phyloP scores from a whole-genome alignment of 2,329 filamentous ascomycete species.

The Penicillium sp. region DNA sequence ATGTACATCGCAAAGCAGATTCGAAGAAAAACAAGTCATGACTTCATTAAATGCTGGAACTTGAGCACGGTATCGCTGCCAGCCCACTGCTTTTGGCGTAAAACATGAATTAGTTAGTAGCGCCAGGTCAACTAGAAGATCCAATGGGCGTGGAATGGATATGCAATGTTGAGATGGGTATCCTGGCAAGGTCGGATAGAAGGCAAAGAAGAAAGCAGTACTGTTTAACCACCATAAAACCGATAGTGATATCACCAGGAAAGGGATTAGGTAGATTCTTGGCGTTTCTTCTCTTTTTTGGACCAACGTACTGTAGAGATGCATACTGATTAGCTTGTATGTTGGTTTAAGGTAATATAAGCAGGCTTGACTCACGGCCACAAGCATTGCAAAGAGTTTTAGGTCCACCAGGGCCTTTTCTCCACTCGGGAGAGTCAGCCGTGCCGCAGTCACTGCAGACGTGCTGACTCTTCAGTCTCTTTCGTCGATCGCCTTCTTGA shows the following conservation, averaged over 20 bases:
- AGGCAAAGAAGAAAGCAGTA: conserved; percentile 1
- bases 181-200: conserved; percentile 16
- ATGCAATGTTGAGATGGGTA: conserved; percentile 13
- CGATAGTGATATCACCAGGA: conserved; percentile 7
- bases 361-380: conserved; percentile 63
- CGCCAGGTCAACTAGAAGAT: too few relatives aligned
- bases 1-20: conserved; percentile 3
- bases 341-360: not conserved
- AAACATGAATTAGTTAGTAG: not conserved
- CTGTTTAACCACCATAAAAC: not conserved
- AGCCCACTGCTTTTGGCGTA: not conserved
- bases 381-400: conserved; percentile 97
- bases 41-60: conserved; percentile 15
- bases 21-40: conserved; percentile 11
- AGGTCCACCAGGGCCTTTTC: conserved; percentile 88
- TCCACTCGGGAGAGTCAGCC: conserved; percentile 92
- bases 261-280: conserved; percentile 26
- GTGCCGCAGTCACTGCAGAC: conserved; percentile 96
- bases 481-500: conserved; percentile 71
- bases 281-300: conserved; percentile 76
- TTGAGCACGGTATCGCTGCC: not conserved
- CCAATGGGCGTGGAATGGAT: not conserved
- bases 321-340: not conserved
- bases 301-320: conserved; percentile 58
- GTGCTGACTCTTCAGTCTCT: conserved; percentile 92